Evolutionary conservation across 2,329 filamentous ascomycete genomes (phyloP).

Genomic region (Colletotrichum nymphaeae): DNA sequence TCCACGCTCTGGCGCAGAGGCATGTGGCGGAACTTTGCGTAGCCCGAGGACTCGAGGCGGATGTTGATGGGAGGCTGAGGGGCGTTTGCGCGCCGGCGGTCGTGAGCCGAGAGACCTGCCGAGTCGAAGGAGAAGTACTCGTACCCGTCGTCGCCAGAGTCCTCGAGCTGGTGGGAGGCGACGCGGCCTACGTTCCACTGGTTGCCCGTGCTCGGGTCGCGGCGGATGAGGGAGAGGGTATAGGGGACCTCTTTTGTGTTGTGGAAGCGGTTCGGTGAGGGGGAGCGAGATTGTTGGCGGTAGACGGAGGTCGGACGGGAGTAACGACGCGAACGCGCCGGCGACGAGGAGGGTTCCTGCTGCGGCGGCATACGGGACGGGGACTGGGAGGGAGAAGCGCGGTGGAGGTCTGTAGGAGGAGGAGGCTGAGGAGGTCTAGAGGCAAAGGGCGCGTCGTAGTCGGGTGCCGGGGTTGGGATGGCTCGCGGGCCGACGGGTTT

Average conservation of each 20-base stretch:
- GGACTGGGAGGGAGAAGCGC: constrained; percentile 5
- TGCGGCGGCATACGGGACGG: constrained; percentile 15
- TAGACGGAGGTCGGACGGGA: constrained; percentile 17
- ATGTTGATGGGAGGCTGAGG: constrained; percentile 60
- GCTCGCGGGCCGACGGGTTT: constrained; percentile 31
- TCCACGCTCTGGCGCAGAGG: constrained; percentile 53
- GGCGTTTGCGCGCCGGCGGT: constrained; percentile 34
- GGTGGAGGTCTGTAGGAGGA: background rate
- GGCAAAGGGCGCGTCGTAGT: background rate
- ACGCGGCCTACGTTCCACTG: constrained; percentile 84
- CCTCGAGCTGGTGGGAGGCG: constrained; percentile 62
- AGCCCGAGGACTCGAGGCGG: constrained; percentile 65
- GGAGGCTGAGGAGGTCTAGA: background rate
- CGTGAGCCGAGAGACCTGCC: constrained; percentile 37
- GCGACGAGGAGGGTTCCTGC: background rate
- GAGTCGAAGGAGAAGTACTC: constrained; percentile 39
- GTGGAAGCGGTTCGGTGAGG: constrained; percentile 50
- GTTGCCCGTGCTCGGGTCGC: constrained; percentile 73
- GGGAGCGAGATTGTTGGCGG: constrained; percentile 41
- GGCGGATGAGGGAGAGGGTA: constrained; percentile 75
- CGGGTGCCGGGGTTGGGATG: constrained; percentile 13
- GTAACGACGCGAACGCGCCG: constrained; percentile 5
- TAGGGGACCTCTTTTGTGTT: constrained; percentile 56
- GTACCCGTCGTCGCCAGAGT: constrained; percentile 45
- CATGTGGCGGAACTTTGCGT: constrained; percentile 67